phyloP scores from a whole-genome alignment of 352 stramenopile genomes.

The Globisporangium orthogonon region DNA sequence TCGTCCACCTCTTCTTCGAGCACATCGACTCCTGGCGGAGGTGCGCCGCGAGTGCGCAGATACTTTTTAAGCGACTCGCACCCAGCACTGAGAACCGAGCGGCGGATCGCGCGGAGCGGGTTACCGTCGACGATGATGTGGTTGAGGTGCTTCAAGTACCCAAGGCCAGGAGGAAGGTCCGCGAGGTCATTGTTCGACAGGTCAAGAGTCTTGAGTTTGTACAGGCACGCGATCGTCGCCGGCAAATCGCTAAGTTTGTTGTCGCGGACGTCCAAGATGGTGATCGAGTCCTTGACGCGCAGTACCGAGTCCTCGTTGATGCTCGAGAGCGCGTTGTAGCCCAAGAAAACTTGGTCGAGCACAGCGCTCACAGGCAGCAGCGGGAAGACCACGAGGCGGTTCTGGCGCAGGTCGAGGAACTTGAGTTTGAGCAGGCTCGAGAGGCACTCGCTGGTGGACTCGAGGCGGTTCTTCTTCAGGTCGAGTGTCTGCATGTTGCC shows the following conservation, averaged over 20 bases:
- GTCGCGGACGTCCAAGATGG: slow-evolving; percentile 71
- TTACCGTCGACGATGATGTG: slow-evolving; percentile 76
- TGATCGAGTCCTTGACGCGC: slow-evolving; percentile 58
- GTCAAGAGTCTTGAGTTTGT: slow-evolving; percentile 75
- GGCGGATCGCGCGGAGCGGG: slow-evolving; percentile 63
- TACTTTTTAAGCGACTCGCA: slow-evolving; percentile 83
- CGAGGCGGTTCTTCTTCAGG: slow-evolving; percentile 71
- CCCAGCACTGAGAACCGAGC: slow-evolving; percentile 50
- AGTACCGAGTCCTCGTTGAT: slow-evolving; percentile 58
- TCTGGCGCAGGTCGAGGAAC: slow-evolving; percentile 72
- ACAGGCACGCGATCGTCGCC: slow-evolving; percentile 44
- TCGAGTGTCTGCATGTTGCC: slow-evolving; percentile 59
- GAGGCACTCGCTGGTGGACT: slow-evolving; percentile 37
- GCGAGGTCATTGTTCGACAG: slow-evolving; percentile 77
- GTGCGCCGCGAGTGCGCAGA: slow-evolving; percentile 55
- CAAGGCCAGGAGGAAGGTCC: slow-evolving; percentile 65
- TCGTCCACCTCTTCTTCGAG: slow-evolving; percentile 72
- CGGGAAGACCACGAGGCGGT: slow-evolving; percentile 56
- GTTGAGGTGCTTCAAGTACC: slow-evolving; percentile 73
- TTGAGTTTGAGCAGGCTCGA: slow-evolving; percentile 36
- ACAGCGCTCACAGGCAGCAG: slow-evolving; percentile 40
- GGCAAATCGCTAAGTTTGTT: slow-evolving; percentile 68
- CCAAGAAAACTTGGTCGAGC: slow-evolving; percentile 74
- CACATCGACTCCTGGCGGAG: slow-evolving; percentile 46
- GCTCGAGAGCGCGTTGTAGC: slow-evolving; percentile 57